Conservation (phyloP, 2,329 filamentous ascomycete species). For the Thelonectria discophora region DNA sequence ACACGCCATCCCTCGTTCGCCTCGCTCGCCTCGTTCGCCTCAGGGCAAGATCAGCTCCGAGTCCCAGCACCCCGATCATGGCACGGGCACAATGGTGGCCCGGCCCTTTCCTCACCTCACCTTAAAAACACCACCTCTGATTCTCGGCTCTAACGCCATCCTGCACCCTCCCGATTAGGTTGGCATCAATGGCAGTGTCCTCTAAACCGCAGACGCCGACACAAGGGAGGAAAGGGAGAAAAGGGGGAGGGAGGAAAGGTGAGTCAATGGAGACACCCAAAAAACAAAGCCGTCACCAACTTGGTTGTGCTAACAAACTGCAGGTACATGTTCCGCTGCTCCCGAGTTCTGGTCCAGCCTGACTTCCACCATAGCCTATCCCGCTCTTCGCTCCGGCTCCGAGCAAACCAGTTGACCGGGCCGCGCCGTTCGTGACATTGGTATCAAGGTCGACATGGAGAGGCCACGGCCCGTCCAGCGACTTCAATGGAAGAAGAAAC, state of each 20-base stretch:
- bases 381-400: constrained; percentile 21
- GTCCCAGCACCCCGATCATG: background rate
- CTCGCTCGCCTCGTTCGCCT: background rate
- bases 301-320: constrained; percentile 24
- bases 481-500: constrained; percentile 26
- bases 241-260: background rate
- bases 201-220: constrained; percentile 15
- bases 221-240: too few species aligned
- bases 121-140: constrained; percentile 12
- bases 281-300: constrained; percentile 30
- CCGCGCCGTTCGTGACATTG: background rate
- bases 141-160: constrained; percentile 26
- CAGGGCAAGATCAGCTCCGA: background rate
- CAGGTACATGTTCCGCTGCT: background rate
- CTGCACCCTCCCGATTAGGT: constrained; percentile 37
- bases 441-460: background rate
- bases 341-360: background rate
- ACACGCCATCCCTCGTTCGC: background rate
- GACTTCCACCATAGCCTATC: constrained; percentile 15
- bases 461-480: background rate
- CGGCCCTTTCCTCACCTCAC: constrained; percentile 29
- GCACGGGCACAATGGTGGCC: constrained; percentile 1
- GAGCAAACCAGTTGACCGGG: background rate
- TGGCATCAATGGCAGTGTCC: constrained; percentile 28
- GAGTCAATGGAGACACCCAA: constrained; percentile 19